Evolutionary conservation across 768 basidiomycete genomes (phyloP).

Genomic region (Lentinula aciculospora): DNA sequence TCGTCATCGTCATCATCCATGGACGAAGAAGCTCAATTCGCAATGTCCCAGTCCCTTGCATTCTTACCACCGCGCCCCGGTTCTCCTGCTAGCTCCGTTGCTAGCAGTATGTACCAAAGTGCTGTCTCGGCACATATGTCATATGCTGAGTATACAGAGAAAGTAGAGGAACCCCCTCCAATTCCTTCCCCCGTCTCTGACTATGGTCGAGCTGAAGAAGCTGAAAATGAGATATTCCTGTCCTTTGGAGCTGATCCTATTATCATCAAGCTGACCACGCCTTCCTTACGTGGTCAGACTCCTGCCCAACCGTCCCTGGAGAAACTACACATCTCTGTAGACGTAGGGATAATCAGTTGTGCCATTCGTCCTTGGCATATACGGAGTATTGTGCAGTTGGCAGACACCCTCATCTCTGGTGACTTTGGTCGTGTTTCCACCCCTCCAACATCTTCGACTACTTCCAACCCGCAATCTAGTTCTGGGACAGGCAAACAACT

Average conservation of each 20-base stretch:
- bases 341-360: conserved; percentile 48
- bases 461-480: conserved; percentile 14
- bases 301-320: conserved; percentile 17
- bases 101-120: conserved; percentile 77
- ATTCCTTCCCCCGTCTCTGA: background rate
- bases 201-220: conserved; percentile 4
- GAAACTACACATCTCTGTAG: conserved; percentile 32
- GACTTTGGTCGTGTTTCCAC: conserved; percentile 1
- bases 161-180: background rate
- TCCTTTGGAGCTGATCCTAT: conserved; percentile 64
- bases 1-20: conserved; percentile 55
- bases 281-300: conserved; percentile 18
- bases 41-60: conserved; percentile 75
- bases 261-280: conserved; percentile 46
- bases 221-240: conserved; percentile 41
- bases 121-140: conserved; percentile 38
- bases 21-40: conserved; percentile 58
- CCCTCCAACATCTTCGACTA: conserved; percentile 8
- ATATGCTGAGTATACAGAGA: background rate
- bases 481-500: conserved; percentile 26
- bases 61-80: conserved; percentile 44
- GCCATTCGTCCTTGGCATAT: conserved; percentile 55
- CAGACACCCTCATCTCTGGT: conserved; percentile 24
- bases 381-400: conserved; percentile 37
- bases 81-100: conserved; percentile 41